These are phyloP conservation scores for Vishniacozyma victoriae DNA, from an alignment of 768 basidiomycete species.

Conservation along the genomic window DNA sequence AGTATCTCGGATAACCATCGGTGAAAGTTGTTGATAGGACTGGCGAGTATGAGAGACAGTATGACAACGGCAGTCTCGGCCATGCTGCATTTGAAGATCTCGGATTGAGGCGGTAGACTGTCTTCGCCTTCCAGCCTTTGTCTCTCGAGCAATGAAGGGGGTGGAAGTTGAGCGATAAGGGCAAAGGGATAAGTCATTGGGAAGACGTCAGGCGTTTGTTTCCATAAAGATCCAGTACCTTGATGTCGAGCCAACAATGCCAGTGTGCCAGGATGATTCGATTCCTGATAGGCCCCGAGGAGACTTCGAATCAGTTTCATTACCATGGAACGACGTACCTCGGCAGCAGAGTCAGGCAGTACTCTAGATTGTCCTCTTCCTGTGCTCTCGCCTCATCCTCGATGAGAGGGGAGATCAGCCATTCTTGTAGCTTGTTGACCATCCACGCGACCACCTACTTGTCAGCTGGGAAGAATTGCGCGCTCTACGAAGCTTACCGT, in stretches of 20 bases:
- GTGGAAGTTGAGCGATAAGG: conserved; percentile 57
- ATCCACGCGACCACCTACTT: conserved; percentile 51
- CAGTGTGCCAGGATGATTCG: conserved; percentile 61
- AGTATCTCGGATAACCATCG: conserved; percentile 71
- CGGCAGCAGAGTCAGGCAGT: conserved; percentile 72
- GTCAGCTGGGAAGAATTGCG: neutral
- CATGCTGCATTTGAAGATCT: conserved; percentile 63
- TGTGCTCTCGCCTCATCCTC: conserved; percentile 58
- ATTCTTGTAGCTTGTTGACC: conserved; percentile 81
- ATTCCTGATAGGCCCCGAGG: conserved; percentile 80
- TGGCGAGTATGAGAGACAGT: conserved; percentile 71
- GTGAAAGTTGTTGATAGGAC: conserved; percentile 67
- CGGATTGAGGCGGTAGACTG: conserved; percentile 39
- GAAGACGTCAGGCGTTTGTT: conserved; percentile 70
- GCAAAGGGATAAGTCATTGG: conserved; percentile 93
- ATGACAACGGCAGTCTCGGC: conserved; percentile 84
- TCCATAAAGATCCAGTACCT: conserved; percentile 52
- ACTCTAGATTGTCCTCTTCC: conserved; percentile 90
- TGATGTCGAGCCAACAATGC: conserved; percentile 65
- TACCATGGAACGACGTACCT: conserved; percentile 53
- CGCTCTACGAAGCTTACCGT: conserved; percentile 66
- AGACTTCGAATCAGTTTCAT: conserved; percentile 52
- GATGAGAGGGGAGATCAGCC: conserved; percentile 63
- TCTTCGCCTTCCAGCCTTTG: conserved; percentile 49
- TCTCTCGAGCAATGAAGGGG: conserved; percentile 47